Percentiles rank a stretch among this genome's conserved stretches.
Evolutionary conservation across 257 asterid genomes (phyloP).

Genomic region (Przewalskia tangutica): DNA sequence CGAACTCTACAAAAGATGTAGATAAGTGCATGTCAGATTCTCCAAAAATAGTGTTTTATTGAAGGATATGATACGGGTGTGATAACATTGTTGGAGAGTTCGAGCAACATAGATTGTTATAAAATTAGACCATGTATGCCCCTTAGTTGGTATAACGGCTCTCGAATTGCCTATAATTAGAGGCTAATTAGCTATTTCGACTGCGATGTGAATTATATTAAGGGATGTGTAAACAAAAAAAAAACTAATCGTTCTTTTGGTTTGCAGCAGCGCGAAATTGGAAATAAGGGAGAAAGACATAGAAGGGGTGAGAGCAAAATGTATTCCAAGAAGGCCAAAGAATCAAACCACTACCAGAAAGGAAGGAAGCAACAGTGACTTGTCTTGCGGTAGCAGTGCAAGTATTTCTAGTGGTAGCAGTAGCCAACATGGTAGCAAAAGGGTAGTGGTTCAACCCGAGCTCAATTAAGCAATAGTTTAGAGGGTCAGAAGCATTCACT

Average conservation of each 20-base stretch:
- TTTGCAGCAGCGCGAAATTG: constrained; percentile 28
- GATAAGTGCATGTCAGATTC: too few relatives aligned
- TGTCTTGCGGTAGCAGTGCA: constrained; percentile 1
- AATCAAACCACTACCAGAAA: background rate
- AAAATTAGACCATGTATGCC: too few relatives aligned
- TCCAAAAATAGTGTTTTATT: too few relatives aligned
- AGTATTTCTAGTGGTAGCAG: constrained; percentile 4
- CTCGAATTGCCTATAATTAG: background rate
- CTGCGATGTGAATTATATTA: background rate
- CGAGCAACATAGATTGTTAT: too few relatives aligned
- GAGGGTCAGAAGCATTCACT: background rate
- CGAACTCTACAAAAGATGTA: too few relatives aligned
- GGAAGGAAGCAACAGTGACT: constrained; percentile 1
- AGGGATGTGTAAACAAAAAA: background rate
- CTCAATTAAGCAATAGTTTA: background rate
- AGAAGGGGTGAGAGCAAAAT: constrained; percentile 19
- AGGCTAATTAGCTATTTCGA: background rate
- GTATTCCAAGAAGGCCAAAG: constrained; percentile 28
- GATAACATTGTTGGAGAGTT: too few relatives aligned
- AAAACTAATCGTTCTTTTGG: background rate
- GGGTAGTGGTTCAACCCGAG: background rate
- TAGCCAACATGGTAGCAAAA: constrained; percentile 20
- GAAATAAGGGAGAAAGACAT: constrained; percentile 18
- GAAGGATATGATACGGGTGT: too few relatives aligned
- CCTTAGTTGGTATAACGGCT: too few relatives aligned